Evolutionary conservation across 2,329 filamentous ascomycete genomes (phyloP).

Genomic region (Tolypocladium inflatum): DNA sequence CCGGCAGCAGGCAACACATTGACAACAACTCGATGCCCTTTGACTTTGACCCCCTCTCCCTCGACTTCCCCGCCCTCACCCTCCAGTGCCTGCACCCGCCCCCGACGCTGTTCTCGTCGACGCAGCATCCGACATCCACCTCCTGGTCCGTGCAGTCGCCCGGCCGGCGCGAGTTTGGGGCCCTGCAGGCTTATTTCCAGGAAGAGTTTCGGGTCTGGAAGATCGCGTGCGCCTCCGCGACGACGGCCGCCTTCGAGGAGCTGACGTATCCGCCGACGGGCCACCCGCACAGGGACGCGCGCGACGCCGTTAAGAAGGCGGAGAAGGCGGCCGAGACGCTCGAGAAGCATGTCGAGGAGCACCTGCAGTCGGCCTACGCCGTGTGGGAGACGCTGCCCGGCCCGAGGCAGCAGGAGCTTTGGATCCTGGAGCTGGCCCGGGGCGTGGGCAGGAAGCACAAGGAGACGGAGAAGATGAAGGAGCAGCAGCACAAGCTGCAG

Average conservation of each 20-base stretch:
- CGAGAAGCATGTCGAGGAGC: constrained; percentile 60
- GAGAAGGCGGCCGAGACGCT: constrained; percentile 47
- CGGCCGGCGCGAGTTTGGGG: constrained; percentile 61
- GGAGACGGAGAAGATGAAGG: constrained; percentile 41
- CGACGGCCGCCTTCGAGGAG: constrained; percentile 41
- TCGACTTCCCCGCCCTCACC: constrained; percentile 79
- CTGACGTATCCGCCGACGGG: constrained; percentile 35
- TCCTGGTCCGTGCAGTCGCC: constrained; percentile 79
- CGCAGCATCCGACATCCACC: constrained; percentile 64
- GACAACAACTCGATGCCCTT: constrained; percentile 49
- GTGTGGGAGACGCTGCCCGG: constrained; percentile 62
- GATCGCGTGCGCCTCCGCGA: constrained; percentile 38
- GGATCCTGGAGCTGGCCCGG: constrained; percentile 53
- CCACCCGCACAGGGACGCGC: constrained; percentile 29
- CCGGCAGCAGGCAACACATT: constrained; percentile 37
- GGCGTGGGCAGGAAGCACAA: constrained; percentile 47
- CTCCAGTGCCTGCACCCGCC: constrained; percentile 74
- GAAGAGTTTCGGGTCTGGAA: constrained; percentile 61
- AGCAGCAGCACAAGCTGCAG: constrained; percentile 37
- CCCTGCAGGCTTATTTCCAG: constrained; percentile 57
- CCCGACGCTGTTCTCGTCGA: constrained; percentile 71
- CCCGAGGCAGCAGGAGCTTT: constrained; percentile 48
- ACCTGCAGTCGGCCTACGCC: constrained; percentile 66
- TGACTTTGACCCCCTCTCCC: constrained; percentile 75
- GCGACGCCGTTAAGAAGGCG: constrained; percentile 36